phyloP scores from a whole-genome alignment of 805 yeast species.

The Metschnikowia similis region DNA sequence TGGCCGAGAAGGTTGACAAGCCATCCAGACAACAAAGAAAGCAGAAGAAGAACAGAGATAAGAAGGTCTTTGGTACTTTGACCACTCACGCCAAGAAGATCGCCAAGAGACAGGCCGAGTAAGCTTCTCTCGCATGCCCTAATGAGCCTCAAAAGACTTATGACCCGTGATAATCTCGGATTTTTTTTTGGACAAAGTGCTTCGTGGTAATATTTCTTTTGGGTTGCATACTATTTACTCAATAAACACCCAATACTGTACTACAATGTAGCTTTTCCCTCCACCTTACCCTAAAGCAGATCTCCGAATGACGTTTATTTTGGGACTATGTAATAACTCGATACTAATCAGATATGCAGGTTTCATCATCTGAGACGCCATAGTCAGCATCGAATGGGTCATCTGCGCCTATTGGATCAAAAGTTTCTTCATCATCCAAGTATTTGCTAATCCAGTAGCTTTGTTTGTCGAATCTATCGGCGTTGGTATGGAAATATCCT shows the following conservation, averaged over 20 bases:
- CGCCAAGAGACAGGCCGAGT: slow-evolving; percentile 88
- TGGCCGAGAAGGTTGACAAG: slow-evolving; percentile 93
- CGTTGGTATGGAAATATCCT: background rate
- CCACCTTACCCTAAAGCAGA: background rate
- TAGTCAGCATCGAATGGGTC: slow-evolving; percentile 15
- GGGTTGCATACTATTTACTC: slow-evolving; percentile 22
- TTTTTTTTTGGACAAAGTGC: slow-evolving; percentile 16
- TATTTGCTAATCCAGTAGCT: slow-evolving; percentile 12
- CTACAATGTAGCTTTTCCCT: background rate
- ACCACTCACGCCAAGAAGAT: slow-evolving; percentile 88
- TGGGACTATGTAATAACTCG: background rate
- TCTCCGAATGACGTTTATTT: background rate
- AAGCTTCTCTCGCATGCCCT: slow-evolving; percentile 26
- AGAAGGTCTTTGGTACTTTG: slow-evolving; percentile 98
- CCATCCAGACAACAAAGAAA: slow-evolving; percentile 99
- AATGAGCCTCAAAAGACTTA: slow-evolving; percentile 17
- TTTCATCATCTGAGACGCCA: slow-evolving; percentile 9
- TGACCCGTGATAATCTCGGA: slow-evolving; percentile 17
- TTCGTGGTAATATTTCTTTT: slow-evolving; percentile 17
- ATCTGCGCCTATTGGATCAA: background rate
- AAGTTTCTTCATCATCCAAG: slow-evolving; percentile 9
- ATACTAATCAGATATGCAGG: slow-evolving; percentile 15
- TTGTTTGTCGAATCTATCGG: background rate
- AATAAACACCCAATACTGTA: slow-evolving; percentile 19
- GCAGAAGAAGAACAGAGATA: slow-evolving; percentile 99